Conservation (phyloP, 495 filamentous ascomycete species). For the Xylaria palmicola region DNA sequence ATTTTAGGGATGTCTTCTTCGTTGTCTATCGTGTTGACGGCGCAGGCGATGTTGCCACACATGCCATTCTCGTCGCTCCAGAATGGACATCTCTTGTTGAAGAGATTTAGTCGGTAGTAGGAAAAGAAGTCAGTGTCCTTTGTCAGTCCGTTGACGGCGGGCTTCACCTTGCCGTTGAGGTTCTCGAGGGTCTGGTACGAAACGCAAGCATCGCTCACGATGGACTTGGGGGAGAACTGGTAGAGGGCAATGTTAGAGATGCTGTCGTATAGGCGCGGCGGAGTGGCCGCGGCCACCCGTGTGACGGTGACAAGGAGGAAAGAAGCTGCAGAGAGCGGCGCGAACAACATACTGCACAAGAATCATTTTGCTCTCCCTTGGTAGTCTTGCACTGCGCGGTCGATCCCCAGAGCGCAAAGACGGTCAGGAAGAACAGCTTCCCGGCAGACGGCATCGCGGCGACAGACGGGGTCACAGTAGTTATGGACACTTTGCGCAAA, state of each 20-base stretch:
- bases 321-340: conserved; percentile 24
- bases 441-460: conserved; percentile 36
- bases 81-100: conserved; percentile 91
- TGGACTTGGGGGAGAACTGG: conserved; percentile 56
- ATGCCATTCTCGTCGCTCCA: conserved; percentile 92
- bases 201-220: conserved; percentile 84
- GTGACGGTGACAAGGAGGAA: conserved; percentile 20
- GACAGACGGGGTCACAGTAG: conserved; percentile 13
- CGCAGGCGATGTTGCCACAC: conserved; percentile 96
- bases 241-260: conserved; percentile 40
- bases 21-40: conserved; percentile 94
- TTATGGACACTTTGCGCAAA: conserved; percentile 14
- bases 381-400: conserved; percentile 42
- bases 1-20: conserved; percentile 89
- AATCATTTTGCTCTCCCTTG: conserved; percentile 37
- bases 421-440: conserved; percentile 70
- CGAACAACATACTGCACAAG: conserved; percentile 47
- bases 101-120: conserved; percentile 96
- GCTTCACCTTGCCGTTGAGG: conserved; percentile 74
- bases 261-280: conserved; percentile 22
- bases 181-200: conserved; percentile 86
- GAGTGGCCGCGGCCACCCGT: conserved; percentile 6
- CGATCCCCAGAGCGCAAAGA: conserved; percentile 68
- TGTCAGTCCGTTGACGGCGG: conserved; percentile 78
- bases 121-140: conserved; percentile 94